Evolutionary conservation across 1,284 basidiomycete genomes (phyloP).

Genomic region (Rhodotorula sp.): DNA sequence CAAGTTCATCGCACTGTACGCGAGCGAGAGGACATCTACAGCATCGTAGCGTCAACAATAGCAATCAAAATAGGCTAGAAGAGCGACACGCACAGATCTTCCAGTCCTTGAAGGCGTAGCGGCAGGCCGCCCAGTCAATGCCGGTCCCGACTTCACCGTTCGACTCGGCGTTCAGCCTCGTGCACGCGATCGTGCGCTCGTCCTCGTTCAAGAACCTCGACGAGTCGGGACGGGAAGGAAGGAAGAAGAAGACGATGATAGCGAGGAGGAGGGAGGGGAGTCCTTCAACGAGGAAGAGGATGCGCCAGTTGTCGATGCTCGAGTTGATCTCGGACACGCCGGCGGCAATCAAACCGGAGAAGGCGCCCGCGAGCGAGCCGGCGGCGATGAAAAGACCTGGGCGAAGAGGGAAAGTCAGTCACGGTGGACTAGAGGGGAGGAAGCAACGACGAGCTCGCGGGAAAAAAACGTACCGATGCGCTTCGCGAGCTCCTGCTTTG

Average conservation of each 20-base stretch:
- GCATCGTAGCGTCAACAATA: constrained; percentile 44
- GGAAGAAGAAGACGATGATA: constrained; percentile 61
- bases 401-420: no score
- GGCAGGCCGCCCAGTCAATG: constrained; percentile 54
- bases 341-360: constrained; percentile 50
- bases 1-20: constrained; percentile 68
- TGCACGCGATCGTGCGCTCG: constrained; percentile 69
- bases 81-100: constrained; percentile 57
- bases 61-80: constrained; percentile 52
- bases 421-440: no score
- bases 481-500: constrained; percentile 51
- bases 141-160: constrained; percentile 58
- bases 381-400: constrained; percentile 52
- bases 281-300: constrained; percentile 71
- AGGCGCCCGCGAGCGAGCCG: constrained; percentile 51
- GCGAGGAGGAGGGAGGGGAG: constrained; percentile 68
- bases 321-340: constrained; percentile 49
- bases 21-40: constrained; percentile 7
- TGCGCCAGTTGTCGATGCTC: constrained; percentile 39
- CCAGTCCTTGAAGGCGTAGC: constrained; percentile 66
- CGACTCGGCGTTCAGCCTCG: constrained; percentile 68
- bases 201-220: constrained; percentile 67
- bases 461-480: constrained; percentile 45
- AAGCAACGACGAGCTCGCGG: no score
- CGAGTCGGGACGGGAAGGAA: constrained; percentile 76